phyloP scores from a whole-genome alignment of 2,329 filamentous ascomycete genomes.

The Neocucurbitaria cava region DNA sequence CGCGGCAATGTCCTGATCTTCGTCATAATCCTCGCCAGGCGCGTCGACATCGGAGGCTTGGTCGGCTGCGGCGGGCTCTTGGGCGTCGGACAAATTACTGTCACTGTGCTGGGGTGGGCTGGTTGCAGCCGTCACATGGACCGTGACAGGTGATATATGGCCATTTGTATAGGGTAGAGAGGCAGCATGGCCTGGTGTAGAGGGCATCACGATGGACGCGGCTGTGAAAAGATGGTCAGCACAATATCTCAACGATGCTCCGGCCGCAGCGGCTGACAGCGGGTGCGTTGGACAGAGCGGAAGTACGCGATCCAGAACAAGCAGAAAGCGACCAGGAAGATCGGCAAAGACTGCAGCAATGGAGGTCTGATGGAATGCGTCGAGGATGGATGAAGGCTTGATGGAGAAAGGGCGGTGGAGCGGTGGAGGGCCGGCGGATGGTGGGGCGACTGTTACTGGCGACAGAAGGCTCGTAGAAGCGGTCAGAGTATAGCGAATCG shows the following conservation, averaged over 20 bases:
- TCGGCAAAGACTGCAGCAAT: conserved; percentile 34
- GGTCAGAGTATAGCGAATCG: conserved; percentile 17
- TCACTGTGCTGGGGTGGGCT: conserved; percentile 67
- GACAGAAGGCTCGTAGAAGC: conserved; percentile 19
- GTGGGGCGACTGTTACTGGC: conserved; percentile 18
- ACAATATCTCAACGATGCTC: conserved; percentile 41
- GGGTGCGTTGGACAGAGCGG: conserved; percentile 44
- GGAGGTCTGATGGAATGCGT: conserved; percentile 50
- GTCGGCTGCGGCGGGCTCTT: conserved; percentile 59
- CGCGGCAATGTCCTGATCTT: conserved; percentile 54
- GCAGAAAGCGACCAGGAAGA: conserved; percentile 41
- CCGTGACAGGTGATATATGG: conserved; percentile 64
- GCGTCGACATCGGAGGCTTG: conserved; percentile 50
- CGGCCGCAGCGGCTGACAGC: conserved; percentile 42
- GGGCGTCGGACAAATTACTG: conserved; percentile 77
- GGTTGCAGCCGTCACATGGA: conserved; percentile 53
- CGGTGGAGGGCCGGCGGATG: conserved; percentile 27
- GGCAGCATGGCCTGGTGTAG: conserved; percentile 68
- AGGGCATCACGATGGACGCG: conserved; percentile 68
- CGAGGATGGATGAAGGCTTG: conserved; percentile 42
- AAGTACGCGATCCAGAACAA: conserved; percentile 53
- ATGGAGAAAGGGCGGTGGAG: conserved; percentile 34
- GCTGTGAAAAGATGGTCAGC: conserved; percentile 58
- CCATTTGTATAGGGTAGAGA: conserved; percentile 72
- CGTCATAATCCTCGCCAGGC: conserved; percentile 49